Base-by-base conservation (phyloP, 2,329 filamentous ascomycete species). In the Cladophialophora carrionii region DNA sequence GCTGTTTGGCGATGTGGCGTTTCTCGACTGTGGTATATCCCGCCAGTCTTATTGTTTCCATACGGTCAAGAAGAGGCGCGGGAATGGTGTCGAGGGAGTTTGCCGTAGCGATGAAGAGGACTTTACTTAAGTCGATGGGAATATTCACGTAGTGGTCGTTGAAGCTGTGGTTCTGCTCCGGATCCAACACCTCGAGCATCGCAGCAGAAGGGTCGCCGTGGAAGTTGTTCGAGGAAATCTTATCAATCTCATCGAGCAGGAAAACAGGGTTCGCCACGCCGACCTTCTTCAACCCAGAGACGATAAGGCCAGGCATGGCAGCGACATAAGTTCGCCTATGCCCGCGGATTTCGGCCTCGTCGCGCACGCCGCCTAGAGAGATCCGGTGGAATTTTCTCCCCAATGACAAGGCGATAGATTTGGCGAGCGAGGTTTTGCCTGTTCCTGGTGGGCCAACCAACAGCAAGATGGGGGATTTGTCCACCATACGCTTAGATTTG, bases 1-100 rank as follows among this genome's bases (percentile, higher is more conserved):
- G 95, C 72, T 90, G 89, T 72, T 88, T 88, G 17, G 95, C 94
- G 75, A 99, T 99, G 76, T 97, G 92, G 63, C 92, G 87, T 82
- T 99, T 99, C 82, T 99, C 95, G 20, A 98, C 84, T 5, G 93
- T 97, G 0, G 95, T 99, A 81, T 99, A 99, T 71, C 95, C 95
- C 1, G 92, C 91, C 24, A 99, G 85, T 70, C 90, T 86, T 61
- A 99, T 96, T 6, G 89, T 96, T 79, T 99, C 95, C 94, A 99
- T 97, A 65, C 95, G 90, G 78, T 99, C 95, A 12, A 99, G 84
- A 2, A 99, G 82, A 20, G 95, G 93, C n/a, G 92, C 84, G 1
- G 95, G 93, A 61, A 99, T 99, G 0, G 93, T 97, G 73, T 98
- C 94, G 26, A 98, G 84, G 9, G 87, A 92, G 78, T 99, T 99